These are phyloP conservation scores for Heliosperma pusillum DNA, from an alignment of 148 eudicot genomes.

Conservation along the genomic window DNA sequence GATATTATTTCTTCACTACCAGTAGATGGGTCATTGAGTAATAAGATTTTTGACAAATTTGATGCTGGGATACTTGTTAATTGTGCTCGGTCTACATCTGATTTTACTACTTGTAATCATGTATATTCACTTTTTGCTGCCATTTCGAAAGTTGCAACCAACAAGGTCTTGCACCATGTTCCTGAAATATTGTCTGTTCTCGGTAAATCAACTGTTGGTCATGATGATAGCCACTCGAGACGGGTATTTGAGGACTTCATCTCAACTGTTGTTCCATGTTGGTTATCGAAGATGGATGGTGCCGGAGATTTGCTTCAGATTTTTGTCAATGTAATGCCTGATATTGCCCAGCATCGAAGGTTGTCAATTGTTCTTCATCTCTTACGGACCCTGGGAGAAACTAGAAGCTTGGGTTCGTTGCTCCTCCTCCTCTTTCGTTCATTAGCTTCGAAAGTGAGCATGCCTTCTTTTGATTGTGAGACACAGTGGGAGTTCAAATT, in stretches of 20 bases:
- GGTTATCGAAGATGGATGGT: slow-evolving; percentile 55
- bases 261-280: slow-evolving; percentile 76
- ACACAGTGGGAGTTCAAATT: slow-evolving; percentile 75
- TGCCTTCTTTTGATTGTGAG: slow-evolving; percentile 25
- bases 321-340: slow-evolving; percentile 62
- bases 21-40: slow-evolving; percentile 30
- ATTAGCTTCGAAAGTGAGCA: slow-evolving; percentile 43
- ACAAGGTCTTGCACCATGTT: slow-evolving; percentile 53
- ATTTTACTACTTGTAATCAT: slow-evolving; percentile 68
- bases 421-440: slow-evolving; percentile 74
- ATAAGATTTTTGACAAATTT: slow-evolving; percentile 30
- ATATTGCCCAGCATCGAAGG: slow-evolving; percentile 70
- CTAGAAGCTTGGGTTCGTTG: slow-evolving; percentile 64
- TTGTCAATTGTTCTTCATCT: slow-evolving; percentile 59
- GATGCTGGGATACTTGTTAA: slow-evolving; percentile 62
- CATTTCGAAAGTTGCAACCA: slow-evolving; percentile 56
- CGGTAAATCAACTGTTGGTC: slow-evolving; percentile 63
- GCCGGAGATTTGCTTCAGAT: slow-evolving; percentile 67
- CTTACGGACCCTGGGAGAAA: slow-evolving; percentile 75
- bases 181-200: slow-evolving; percentile 57
- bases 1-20: slow-evolving; percentile 54
- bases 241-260: slow-evolving; percentile 75
- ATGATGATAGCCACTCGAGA: slow-evolving; percentile 73
- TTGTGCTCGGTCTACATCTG: slow-evolving; percentile 67
- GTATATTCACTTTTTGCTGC: slow-evolving; percentile 69